Evolutionary conservation across 352 stramenopile species (phyloP).

Genomic region (Pythium insidiosum): DNA sequence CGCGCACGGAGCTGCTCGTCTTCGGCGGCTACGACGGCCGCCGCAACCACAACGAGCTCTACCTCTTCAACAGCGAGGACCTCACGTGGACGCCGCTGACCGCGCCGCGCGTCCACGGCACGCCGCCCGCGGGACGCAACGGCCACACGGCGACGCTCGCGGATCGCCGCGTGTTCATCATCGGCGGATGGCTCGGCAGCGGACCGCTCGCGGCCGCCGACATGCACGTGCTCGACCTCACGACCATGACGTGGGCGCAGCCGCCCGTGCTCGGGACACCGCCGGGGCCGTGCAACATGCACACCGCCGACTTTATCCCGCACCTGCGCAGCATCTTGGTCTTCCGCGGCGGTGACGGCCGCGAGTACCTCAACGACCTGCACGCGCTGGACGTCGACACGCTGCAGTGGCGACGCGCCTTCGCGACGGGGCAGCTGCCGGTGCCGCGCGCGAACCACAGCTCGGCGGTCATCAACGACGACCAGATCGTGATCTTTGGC

Average conservation of each 20-base stretch:
- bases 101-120: constrained; percentile 26
- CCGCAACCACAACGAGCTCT: constrained; percentile 91
- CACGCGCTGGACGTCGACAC: constrained; percentile 88
- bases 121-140: constrained; percentile 84
- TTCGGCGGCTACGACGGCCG: constrained; percentile 95
- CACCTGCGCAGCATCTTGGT: constrained; percentile 84
- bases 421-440: constrained; percentile 69
- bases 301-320: constrained; percentile 92
- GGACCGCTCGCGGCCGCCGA: constrained; percentile 90
- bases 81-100: constrained; percentile 57
- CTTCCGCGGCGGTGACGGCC: constrained; percentile 91
- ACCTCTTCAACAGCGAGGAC: constrained; percentile 81
- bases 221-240: constrained; percentile 88
- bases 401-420: constrained; percentile 80
- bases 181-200: constrained; percentile 92
- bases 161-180: constrained; percentile 86
- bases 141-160: constrained; percentile 93
- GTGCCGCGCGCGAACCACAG: constrained; percentile 92
- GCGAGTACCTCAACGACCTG: constrained; percentile 95
- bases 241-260: constrained; percentile 52
- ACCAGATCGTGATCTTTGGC: constrained; percentile 91
- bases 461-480: constrained; percentile 77
- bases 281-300: constrained; percentile 95
- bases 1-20: constrained; percentile 45
- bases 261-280: constrained; percentile 27